phyloP scores from a whole-genome alignment of 768 basidiomycete genomes.

The Mycena rebaudengoi region DNA sequence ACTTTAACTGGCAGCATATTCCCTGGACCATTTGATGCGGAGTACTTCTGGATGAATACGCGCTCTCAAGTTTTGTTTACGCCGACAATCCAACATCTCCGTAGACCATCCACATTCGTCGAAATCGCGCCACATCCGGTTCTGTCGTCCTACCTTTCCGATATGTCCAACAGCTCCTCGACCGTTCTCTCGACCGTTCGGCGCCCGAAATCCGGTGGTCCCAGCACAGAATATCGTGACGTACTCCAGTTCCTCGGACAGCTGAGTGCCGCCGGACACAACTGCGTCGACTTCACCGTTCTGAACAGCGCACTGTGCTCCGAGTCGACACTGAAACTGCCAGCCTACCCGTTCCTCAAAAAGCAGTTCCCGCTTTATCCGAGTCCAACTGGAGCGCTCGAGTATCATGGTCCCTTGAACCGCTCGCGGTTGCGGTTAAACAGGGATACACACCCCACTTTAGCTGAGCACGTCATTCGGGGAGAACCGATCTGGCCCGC shows the following conservation, averaged over 20 bases:
- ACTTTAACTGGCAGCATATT: constrained; percentile 39
- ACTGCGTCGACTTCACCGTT: constrained; percentile 36
- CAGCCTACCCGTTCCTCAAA: constrained; percentile 39
- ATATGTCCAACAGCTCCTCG: constrained; percentile 5
- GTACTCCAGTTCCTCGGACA: constrained; percentile 36
- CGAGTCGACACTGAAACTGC: background rate
- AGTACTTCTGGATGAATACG: constrained; percentile 45
- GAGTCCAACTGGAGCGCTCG: constrained; percentile 12
- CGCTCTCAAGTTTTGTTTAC: constrained; percentile 41
- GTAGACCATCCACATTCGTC: constrained; percentile 29
- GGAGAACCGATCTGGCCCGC: constrained; percentile 57
- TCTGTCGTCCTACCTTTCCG: constrained; percentile 35
- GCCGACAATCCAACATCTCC: constrained; percentile 30
- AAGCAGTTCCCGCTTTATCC: constrained; percentile 33
- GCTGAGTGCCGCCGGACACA: constrained; percentile 32
- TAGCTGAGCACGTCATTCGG: constrained; percentile 54
- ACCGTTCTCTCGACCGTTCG: constrained; percentile 16
- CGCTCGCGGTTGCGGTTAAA: constrained; percentile 6
- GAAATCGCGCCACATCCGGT: constrained; percentile 46
- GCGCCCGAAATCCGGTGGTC: constrained; percentile 29
- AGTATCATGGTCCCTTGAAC: constrained; percentile 29
- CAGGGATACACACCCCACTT: constrained; percentile 43
- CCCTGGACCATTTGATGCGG: constrained; percentile 27
- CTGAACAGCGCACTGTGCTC: constrained; percentile 27
- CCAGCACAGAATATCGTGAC: constrained; percentile 21